Base-by-base conservation (phyloP, 176 grass and related monocot species). In the Tillandsia fasciculata region DNA sequence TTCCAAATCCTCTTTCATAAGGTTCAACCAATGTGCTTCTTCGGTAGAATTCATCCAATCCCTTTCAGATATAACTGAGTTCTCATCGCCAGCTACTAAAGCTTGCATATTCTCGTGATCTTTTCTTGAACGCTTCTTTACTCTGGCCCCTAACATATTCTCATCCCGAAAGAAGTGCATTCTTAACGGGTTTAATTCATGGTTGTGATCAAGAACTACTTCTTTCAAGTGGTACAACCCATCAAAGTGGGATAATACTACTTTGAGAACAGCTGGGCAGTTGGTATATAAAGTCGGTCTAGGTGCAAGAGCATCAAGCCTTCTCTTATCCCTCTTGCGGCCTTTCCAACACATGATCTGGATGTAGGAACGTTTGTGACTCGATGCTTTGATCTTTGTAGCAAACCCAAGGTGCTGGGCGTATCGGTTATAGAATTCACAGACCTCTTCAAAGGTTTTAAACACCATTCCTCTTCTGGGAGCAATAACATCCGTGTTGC, bases 141-240 rank as follows among this genome's bases (percentile, higher is more conserved):
- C 65, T 47, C 65, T 28, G 17, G 65, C 65, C 11, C 65, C 65
- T 8, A 67, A 13, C 65, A 67, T 67, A 67, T 67, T 67, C 26
- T 67, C 65, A 48, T 67, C 65, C 65, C 13, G 26, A n/a, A 47
- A 67, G 65, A 67, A 67, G 65, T 67, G 65, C 65, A 67, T 67
- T 17, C 65, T 26, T 15, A 67, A 33, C 48, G 65, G 65, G 48
- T 67, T 67, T 29, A 67, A 33, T 67, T 67, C 65, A 49, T 67
- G 65, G 65, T 67, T 67, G 65, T 67, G 65, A 10, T 67, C 65
- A 67, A 67, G 65, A 67, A 67, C 65, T 47, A 67, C 65, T 67
- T 67, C 65, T 49, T 67, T 67, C 11, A 67, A n/a, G 65, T 67
- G 65, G 65, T 67, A 67, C 65, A 67, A 47, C 28, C 65, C 65